A percentile compares a stretch with the other conserved stretches of the same genome.
phyloP scores from a whole-genome alignment of 225 moss, liverwort and hornwort genomes.

The Pseudisothecium myosuroides region DNA sequence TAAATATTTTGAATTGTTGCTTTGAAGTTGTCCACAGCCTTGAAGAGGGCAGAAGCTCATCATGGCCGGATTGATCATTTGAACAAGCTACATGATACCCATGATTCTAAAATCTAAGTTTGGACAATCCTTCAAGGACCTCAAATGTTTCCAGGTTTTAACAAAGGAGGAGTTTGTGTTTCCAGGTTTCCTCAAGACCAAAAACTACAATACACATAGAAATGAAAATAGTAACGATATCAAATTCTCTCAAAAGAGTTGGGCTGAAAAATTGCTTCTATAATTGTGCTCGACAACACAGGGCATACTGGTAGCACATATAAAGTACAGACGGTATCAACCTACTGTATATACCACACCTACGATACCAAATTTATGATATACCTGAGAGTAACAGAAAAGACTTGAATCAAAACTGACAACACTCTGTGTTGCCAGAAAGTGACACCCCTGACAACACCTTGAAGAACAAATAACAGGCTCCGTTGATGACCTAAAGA shows the following conservation, averaged over 20 bases:
- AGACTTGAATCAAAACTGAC: neutral
- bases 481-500: neutral
- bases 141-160: no score
- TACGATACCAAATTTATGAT: neutral
- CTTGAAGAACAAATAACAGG: neutral
- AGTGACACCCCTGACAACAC: neutral
- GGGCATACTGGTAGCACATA: neutral
- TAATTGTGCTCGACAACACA: neutral
- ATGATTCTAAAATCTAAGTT: neutral
- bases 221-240: neutral
- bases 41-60: rapidly evolving
- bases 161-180: neutral
- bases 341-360: neutral
- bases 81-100: neutral
- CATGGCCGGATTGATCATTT: no score
- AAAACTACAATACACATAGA: neutral
- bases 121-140: neutral
- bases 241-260: neutral
- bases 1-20: neutral
- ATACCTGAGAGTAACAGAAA: neutral
- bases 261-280: neutral
- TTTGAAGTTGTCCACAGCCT: neutral
- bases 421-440: neutral
- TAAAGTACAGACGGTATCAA: constrained; percentile 1
- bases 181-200: neutral